Evolutionary conservation across 148 eudicot genomes (phyloP).

Genomic region (Fallopia convolvulus): DNA sequence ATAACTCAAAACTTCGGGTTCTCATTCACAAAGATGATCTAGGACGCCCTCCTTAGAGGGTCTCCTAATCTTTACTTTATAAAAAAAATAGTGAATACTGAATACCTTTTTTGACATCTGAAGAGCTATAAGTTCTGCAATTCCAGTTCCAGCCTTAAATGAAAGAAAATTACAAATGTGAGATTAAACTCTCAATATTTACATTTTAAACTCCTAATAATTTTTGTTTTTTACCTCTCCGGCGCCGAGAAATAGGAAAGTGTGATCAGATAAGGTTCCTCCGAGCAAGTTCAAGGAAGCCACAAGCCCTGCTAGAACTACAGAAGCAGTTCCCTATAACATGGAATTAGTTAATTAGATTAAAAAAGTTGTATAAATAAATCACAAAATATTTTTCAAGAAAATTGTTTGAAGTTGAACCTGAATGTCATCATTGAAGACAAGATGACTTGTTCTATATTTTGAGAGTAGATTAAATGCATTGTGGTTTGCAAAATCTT

Average conservation of each 20-base stretch:
- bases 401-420: conserved; percentile 19
- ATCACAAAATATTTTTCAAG: background rate
- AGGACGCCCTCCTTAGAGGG: background rate
- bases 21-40: background rate
- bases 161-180: conserved; percentile 9
- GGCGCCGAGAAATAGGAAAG: conserved; percentile 84
- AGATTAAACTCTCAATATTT: background rate
- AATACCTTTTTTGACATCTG: conserved; percentile 95
- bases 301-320: conserved; percentile 85
- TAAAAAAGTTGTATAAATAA: background rate
- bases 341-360: conserved; percentile 13
- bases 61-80: too few species aligned
- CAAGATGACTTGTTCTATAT: conserved; percentile 82
- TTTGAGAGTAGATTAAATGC: conserved; percentile 82
- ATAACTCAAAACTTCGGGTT: background rate
- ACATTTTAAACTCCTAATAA: background rate
- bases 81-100: background rate
- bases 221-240: conserved; percentile 57
- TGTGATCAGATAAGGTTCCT: conserved; percentile 77
- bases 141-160: conserved; percentile 9
- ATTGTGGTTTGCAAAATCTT: conserved; percentile 94
- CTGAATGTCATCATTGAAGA: conserved; percentile 97
- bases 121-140: conserved; percentile 67
- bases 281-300: conserved; percentile 67
- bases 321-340: conserved; percentile 91